These are phyloP conservation scores for Termitomyces sp. DNA, from an alignment of 768 basidiomycete genomes.

Conservation along the genomic window DNA sequence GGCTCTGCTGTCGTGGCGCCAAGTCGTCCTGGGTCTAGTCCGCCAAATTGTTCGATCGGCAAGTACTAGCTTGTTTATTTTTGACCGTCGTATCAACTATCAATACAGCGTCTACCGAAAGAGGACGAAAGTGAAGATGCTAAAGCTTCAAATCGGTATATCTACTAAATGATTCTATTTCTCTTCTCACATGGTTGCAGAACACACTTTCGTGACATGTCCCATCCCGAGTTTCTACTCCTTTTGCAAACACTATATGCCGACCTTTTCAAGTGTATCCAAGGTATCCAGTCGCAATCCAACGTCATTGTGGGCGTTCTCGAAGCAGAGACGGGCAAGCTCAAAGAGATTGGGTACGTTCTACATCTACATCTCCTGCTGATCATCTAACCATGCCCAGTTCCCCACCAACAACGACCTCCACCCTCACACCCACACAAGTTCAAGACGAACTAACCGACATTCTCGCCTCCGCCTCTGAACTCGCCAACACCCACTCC, in stretches of 20 bases:
- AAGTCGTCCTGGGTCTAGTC: conserved; percentile 59
- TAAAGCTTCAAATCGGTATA: background rate
- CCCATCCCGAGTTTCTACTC: conserved; percentile 60
- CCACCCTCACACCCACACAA: conserved; percentile 7
- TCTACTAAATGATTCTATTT: background rate
- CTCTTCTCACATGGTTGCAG: conserved; percentile 33
- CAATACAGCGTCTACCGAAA: conserved; percentile 27
- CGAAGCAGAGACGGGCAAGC: conserved; percentile 23
- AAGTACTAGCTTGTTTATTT: conserved; percentile 19
- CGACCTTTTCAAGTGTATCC: conserved; percentile 56
- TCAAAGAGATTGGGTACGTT: background rate
- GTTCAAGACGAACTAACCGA: conserved; percentile 67
- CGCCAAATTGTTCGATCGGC: conserved; percentile 55
- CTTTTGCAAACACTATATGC: conserved; percentile 58
- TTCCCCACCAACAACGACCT: background rate
- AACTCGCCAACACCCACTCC: conserved; percentile 78
- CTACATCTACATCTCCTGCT: background rate
- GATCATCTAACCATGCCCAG: background rate
- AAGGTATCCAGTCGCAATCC: conserved; percentile 62
- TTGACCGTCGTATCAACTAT: background rate
- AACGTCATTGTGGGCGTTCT: conserved; percentile 52
- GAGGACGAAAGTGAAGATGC: background rate
- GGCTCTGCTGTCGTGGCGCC: conserved; percentile 63
- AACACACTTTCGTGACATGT: conserved; percentile 57
- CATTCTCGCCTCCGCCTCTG: conserved; percentile 72